Evolutionary conservation across 306 rosid genomes (phyloP).

Genomic region (Acacia confusa): DNA sequence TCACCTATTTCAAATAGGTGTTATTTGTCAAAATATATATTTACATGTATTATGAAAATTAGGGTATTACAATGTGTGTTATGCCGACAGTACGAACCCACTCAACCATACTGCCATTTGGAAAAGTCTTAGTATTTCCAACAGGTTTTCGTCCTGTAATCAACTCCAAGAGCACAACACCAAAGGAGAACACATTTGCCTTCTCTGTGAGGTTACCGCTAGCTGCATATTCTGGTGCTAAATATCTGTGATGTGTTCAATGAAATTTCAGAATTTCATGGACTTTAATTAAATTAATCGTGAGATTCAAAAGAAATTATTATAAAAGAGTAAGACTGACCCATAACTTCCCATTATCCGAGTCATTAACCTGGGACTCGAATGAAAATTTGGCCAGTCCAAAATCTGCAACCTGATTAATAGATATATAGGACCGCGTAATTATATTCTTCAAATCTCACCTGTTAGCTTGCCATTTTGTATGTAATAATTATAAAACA

Average conservation of each 20-base stretch:
- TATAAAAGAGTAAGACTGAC: background rate
- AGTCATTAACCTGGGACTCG: background rate
- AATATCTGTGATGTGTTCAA: conserved; percentile 35
- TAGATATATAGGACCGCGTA: background rate
- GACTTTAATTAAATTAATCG: too few relatives aligned
- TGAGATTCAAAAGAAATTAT: background rate
- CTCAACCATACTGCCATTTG: background rate
- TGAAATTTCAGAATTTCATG: background rate
- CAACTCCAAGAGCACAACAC: background rate
- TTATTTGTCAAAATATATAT: too few relatives aligned
- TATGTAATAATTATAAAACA: too few relatives aligned
- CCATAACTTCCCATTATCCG: background rate
- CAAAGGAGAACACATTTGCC: conserved; percentile 29
- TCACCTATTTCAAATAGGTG: too few relatives aligned
- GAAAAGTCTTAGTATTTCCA: background rate
- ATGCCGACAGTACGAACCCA: background rate
- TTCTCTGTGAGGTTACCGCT: conserved; percentile 68
- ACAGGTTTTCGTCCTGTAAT: background rate
- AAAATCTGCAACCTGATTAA: background rate
- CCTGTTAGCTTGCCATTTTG: too few relatives aligned
- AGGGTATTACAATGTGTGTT: too few relatives aligned
- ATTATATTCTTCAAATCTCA: too few relatives aligned
- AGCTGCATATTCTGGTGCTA: conserved; percentile 71
- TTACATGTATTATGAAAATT: too few relatives aligned
- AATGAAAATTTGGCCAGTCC: background rate